Evolutionary conservation across 2,329 filamentous ascomycete species (phyloP), one percentile per base, ranked within the genome.

Genomic region (Beauveria asiatica): DNA sequence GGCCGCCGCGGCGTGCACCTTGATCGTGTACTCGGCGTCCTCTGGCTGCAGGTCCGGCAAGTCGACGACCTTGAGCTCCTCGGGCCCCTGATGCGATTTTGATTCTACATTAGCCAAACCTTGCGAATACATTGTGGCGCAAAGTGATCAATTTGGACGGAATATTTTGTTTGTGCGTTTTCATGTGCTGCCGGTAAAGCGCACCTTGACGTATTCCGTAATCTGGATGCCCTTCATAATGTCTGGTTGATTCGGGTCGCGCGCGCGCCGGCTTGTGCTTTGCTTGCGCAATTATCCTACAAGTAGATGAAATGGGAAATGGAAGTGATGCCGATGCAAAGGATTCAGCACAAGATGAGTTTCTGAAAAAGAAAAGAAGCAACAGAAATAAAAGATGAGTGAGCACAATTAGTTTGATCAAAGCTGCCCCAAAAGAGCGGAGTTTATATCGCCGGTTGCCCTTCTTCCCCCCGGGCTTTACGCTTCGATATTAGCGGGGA

Each of bases 1-100:
- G 68, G 90, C 90, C 21, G 91, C 93, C 0, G 89, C 83, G 51
- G 93, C 90, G 74, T 91, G 89, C 68, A 97, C 89, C 69, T 86
- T 83, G 71, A 97, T 89, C 64, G 95, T 80, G 72, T 97, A 97
- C 76, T 96, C 85, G 69, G 89, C 78, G 37, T 84, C 74, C 9
- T 80, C 79, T 1, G 92, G 90, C 1, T 77, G 76, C 1, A 91
- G 92, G 58, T 92, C 89, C 19, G 91, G 85, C 16, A 96, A 82
- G 23, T 84, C 80, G 19, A 84, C 81, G 65, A 96, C 88, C 63
- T 78, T 82, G 72, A 97, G 89, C 70, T 94, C 89, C 63, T 86
- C 78, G 2, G 92, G 91, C 39, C 86, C 86, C 89, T 94, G 63
- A 27, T 27, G 30, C 25, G 3, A 37, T 41, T 3, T 13, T 5